Percentiles rank a stretch among this genome's conserved stretches.
These are phyloP conservation scores for Phytophthora gonapodyides DNA, from an alignment of 352 stramenopile species.

Conservation along the genomic window DNA sequence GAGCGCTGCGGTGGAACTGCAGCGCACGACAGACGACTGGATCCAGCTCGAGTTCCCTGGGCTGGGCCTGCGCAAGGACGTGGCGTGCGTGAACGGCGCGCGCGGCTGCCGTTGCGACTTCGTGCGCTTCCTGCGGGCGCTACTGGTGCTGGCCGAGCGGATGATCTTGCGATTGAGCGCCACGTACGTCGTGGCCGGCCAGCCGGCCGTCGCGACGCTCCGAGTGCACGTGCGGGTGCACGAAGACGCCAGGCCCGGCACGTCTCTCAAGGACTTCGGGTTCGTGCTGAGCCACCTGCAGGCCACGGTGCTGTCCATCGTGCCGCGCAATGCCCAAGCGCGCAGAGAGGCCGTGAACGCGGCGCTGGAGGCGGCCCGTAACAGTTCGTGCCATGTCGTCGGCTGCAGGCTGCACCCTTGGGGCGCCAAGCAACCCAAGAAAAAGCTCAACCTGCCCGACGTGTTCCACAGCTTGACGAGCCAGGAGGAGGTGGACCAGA, in stretches of 20 bases:
- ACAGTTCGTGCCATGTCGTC: slow-evolving; percentile 68
- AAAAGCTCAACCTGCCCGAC: slow-evolving; percentile 59
- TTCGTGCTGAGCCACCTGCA: slow-evolving; percentile 68
- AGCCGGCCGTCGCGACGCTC: slow-evolving; percentile 48
- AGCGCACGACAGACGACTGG: slow-evolving; percentile 34
- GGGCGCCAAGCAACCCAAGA: slow-evolving; percentile 15
- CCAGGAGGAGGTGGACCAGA: slow-evolving; percentile 60
- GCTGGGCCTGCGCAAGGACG: slow-evolving; percentile 37
- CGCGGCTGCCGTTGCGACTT: slow-evolving; percentile 54
- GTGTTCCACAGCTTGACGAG: slow-evolving; percentile 72
- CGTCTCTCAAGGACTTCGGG: slow-evolving; percentile 58
- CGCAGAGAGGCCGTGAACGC: slow-evolving; percentile 15
- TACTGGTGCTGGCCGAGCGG: slow-evolving; percentile 54
- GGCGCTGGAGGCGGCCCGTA: slow-evolving; percentile 38
- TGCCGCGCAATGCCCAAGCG: slow-evolving; percentile 23
- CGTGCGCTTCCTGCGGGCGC: slow-evolving; percentile 44
- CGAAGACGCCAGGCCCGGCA: slow-evolving; percentile 27
- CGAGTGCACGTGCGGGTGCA: slow-evolving; percentile 53
- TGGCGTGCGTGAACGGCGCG: slow-evolving; percentile 53
- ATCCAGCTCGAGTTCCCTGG: slow-evolving; percentile 42
- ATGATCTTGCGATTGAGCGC: slow-evolving; percentile 40
- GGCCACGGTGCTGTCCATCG: slow-evolving; percentile 42
- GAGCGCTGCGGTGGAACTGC: slow-evolving; percentile 32
- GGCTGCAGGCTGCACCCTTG: slow-evolving; percentile 59
- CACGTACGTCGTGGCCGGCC: slow-evolving; percentile 49